Evolutionary conservation across 202 grass and related monocot species (phyloP).

Genomic region (Saccharum hybrid): DNA sequence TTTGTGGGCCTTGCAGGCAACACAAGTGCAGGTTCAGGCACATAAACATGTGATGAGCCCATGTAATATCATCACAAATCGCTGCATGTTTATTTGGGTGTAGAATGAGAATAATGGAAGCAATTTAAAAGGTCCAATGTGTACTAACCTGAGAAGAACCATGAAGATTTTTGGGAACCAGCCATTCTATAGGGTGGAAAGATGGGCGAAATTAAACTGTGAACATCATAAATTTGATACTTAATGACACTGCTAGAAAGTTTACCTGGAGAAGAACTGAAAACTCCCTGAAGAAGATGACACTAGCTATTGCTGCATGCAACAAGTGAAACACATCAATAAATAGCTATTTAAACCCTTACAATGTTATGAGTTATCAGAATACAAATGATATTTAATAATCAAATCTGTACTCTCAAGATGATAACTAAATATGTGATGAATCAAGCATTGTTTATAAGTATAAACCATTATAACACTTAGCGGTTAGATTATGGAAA

Average conservation of each 20-base stretch:
- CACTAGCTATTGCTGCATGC: constrained; percentile 64
- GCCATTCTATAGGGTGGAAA: constrained; percentile 45
- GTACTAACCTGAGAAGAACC: constrained; percentile 61
- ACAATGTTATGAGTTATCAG: constrained; percentile 26
- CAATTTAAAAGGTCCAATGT: constrained; percentile 3
- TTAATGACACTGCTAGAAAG: constrained; percentile 11
- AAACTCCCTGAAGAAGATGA: constrained; percentile 67
- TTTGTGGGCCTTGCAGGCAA: not conserved
- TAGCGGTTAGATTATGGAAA: not conserved
- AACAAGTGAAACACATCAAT: constrained; percentile 39
- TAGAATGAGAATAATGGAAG: constrained; percentile 16
- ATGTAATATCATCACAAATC: constrained; percentile 21
- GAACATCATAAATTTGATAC: constrained; percentile 15
- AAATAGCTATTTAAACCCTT: constrained; percentile 18
- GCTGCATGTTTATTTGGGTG: not conserved
- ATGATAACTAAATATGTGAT: not conserved
- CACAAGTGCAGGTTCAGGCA: not conserved
- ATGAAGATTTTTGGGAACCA: constrained; percentile 62
- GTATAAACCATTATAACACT: constrained; percentile 3
- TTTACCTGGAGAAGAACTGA: constrained; percentile 54
- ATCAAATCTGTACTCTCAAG: not conserved
- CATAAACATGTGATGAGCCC: constrained; percentile 16
- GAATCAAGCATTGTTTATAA: not conserved
- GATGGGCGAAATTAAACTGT: constrained; percentile 12
- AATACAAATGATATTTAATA: constrained; percentile 2